Evolutionary conservation across 2,329 filamentous ascomycete species (phyloP).

Genomic region (Beauveria sp.): DNA sequence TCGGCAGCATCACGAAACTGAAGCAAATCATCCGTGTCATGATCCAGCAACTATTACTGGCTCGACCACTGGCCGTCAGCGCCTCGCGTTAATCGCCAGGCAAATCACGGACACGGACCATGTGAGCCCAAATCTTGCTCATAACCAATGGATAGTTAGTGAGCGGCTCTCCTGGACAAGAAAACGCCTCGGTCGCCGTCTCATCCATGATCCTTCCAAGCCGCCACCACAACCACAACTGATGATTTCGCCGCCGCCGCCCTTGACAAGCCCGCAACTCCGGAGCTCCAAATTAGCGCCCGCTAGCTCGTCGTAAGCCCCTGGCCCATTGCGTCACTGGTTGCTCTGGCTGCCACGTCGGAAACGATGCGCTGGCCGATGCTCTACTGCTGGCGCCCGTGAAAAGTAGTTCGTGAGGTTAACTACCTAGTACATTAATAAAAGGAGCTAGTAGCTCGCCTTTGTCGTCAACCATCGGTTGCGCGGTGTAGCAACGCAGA

Average conservation of each 20-base stretch:
- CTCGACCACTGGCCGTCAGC: background rate
- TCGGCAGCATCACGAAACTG: background rate
- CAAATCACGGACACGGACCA: background rate
- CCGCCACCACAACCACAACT: no score
- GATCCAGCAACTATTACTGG: background rate
- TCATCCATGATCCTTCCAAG: no score
- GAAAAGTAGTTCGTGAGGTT: background rate
- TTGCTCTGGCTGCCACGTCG: background rate
- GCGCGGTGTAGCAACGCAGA: background rate
- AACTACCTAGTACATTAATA: no score
- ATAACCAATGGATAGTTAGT: no score
- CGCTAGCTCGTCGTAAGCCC: conserved; percentile 12
- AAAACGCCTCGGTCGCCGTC: no score
- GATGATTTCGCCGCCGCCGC: no score
- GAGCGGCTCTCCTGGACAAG: no score
- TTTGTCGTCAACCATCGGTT: background rate
- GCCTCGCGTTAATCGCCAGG: background rate
- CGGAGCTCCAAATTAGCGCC: no score
- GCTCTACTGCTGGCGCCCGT: background rate
- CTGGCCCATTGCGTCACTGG: conserved; percentile 19
- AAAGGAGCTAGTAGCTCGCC: background rate
- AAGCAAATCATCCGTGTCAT: background rate
- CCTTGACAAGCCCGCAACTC: no score
- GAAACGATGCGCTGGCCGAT: background rate
- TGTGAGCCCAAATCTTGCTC: background rate